Evolutionary conservation across 2,329 filamentous ascomycete genomes (phyloP).

Genomic region (Alternaria triticimaculans): DNA sequence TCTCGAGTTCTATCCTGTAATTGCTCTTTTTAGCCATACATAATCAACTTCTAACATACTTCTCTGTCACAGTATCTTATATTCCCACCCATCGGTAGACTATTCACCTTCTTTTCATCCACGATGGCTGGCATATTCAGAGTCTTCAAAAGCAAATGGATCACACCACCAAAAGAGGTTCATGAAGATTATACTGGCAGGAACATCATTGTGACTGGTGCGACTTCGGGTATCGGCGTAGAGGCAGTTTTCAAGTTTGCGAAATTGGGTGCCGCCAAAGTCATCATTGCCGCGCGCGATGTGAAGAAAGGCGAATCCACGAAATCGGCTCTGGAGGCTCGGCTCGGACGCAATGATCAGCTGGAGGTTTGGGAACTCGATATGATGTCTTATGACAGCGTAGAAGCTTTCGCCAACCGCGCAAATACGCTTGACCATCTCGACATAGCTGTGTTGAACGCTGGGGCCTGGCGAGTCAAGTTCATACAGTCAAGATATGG

Average conservation of each 20-base stretch:
- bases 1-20: too few species aligned
- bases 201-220: conserved; percentile 55
- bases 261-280: conserved; percentile 41
- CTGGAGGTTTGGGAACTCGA: conserved; percentile 49
- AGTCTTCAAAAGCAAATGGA: conserved; percentile 43
- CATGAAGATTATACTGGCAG: conserved; percentile 45
- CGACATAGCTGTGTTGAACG: conserved; percentile 51
- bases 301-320: conserved; percentile 46
- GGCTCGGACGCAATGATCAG: conserved; percentile 31
- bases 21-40: too few species aligned
- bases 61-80: not conserved
- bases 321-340: conserved; percentile 36
- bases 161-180: conserved; percentile 43
- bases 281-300: conserved; percentile 50
- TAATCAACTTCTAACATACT: too few species aligned
- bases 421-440: conserved; percentile 40
- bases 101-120: not conserved
- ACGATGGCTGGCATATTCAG: conserved; percentile 30
- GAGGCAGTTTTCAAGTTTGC: conserved; percentile 49
- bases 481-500: conserved; percentile 40
- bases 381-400: conserved; percentile 44
- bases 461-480: conserved; percentile 38
- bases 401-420: conserved; percentile 40
- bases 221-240: conserved; percentile 50
- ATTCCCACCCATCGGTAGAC: conserved; percentile 37